Percentiles rank a stretch among this genome's conserved stretches.
These are phyloP conservation scores for Ramichloridium luteum DNA, from an alignment of 2,329 filamentous ascomycete species.

Conservation along the genomic window DNA sequence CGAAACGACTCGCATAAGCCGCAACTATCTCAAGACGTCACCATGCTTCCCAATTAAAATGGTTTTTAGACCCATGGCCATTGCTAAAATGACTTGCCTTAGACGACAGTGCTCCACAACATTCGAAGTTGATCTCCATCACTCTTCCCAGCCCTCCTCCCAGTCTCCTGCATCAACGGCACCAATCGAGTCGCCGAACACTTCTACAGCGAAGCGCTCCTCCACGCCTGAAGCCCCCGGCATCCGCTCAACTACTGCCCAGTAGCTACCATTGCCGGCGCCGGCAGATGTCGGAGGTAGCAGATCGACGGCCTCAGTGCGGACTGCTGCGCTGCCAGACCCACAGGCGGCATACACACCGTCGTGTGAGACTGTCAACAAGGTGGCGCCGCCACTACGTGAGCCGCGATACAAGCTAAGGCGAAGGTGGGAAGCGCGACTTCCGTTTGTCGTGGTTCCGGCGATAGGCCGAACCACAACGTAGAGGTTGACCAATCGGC, in stretches of 20 bases:
- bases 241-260: conserved; percentile 72
- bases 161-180: conserved; percentile 34
- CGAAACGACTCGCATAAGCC: too few relatives aligned
- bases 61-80: too few relatives aligned
- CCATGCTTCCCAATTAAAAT: too few relatives aligned
- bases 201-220: conserved; percentile 40
- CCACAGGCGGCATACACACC: conserved; percentile 67
- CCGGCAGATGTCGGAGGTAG: conserved; percentile 47
- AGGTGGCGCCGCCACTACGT: conserved; percentile 52
- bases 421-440: conserved; percentile 44
- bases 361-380: conserved; percentile 55
- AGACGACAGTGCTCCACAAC: too few relatives aligned
- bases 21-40: too few relatives aligned
- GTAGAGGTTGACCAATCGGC: conserved; percentile 35
- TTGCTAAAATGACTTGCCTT: too few relatives aligned
- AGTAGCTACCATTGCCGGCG: conserved; percentile 44
- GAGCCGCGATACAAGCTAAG: conserved; percentile 62
- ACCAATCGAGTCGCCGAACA: conserved; percentile 34
- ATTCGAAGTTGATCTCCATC: too few relatives aligned
- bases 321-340: conserved; percentile 47
- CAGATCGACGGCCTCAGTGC: conserved; percentile 63
- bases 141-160: conserved; percentile 32
- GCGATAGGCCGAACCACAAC: conserved; percentile 16
- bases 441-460: not conserved
- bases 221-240: conserved; percentile 29